Evolutionary conservation across 768 basidiomycete genomes (phyloP).

Genomic region (Lactarius quietus): DNA sequence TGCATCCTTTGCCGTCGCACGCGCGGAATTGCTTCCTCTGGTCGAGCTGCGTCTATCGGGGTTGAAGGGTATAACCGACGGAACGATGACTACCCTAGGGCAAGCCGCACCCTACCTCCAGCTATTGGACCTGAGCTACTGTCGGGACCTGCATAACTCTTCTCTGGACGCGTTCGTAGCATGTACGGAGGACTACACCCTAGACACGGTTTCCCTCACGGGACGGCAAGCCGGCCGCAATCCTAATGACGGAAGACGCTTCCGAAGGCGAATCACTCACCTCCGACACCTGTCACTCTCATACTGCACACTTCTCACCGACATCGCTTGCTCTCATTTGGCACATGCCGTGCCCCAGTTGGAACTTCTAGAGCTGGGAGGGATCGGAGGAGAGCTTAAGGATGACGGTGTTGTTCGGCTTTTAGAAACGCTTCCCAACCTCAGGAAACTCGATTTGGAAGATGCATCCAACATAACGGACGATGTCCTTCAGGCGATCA

Average conservation of each 20-base stretch:
- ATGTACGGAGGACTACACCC: conserved; percentile 39
- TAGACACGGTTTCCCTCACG: conserved; percentile 49
- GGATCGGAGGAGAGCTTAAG: conserved; percentile 63
- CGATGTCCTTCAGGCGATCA: conserved; percentile 60
- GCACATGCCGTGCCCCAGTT: conserved; percentile 66
- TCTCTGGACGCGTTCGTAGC: conserved; percentile 69
- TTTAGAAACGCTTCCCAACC: conserved; percentile 61
- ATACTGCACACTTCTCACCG: conserved; percentile 65
- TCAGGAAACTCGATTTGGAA: conserved; percentile 82
- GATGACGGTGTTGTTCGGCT: conserved; percentile 74
- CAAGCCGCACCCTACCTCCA: conserved; percentile 68
- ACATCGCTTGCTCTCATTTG: conserved; percentile 69
- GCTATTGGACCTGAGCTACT: conserved; percentile 76
- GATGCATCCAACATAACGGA: conserved; percentile 75
- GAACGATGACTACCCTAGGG: conserved; percentile 62
- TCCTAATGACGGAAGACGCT: conserved; percentile 44
- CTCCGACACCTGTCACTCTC: conserved; percentile 76
- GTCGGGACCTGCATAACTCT: conserved; percentile 67
- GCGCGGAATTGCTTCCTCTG: conserved; percentile 49
- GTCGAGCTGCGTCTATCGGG: conserved; percentile 67
- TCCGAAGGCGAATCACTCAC: conserved; percentile 58
- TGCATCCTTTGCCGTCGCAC: conserved; percentile 42
- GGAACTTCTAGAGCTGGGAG: conserved; percentile 75
- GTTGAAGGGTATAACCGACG: conserved; percentile 56
- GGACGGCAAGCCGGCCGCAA: conserved; percentile 66